These are phyloP conservation scores for Heimioporus retisporus DNA, from an alignment of 1,284 basidiomycete genomes.

Conservation along the genomic window DNA sequence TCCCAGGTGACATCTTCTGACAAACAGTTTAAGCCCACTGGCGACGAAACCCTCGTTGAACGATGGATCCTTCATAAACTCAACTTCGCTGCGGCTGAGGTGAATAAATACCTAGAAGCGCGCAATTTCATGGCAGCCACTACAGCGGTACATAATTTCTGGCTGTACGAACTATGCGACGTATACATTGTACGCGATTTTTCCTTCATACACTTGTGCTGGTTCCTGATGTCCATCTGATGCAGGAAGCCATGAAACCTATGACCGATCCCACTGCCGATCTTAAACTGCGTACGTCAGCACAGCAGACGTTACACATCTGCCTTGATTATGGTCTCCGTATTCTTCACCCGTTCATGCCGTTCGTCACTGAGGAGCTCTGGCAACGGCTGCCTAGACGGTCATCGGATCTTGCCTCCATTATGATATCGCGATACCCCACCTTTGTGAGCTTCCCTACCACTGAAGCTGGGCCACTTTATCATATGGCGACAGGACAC, in stretches of 20 bases:
- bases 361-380: slow-evolving; percentile 98
- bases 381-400: slow-evolving; percentile 97
- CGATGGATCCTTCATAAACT: slow-evolving; percentile 97
- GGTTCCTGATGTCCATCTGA: slow-evolving; percentile 15
- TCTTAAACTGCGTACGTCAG: slow-evolving; percentile 74
- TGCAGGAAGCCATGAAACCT: slow-evolving; percentile 96
- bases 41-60: slow-evolving; percentile 93
- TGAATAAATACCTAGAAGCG: slow-evolving; percentile 82
- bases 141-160: slow-evolving; percentile 91
- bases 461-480: background rate
- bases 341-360: slow-evolving; percentile 98
- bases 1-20: slow-evolving; percentile 11
- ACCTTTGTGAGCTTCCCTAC: slow-evolving; percentile 65
- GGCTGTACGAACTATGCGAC: slow-evolving; percentile 99
- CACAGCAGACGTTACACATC: slow-evolving; percentile 97
- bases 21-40: slow-evolving; percentile 72
- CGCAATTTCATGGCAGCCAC: slow-evolving; percentile 97
- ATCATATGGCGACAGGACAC: slow-evolving; percentile 57
- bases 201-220: background rate
- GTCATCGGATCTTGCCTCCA: slow-evolving; percentile 84
- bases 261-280: slow-evolving; percentile 88
- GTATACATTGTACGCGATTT: slow-evolving; percentile 88
- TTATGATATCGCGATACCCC: slow-evolving; percentile 93
- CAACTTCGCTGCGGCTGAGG: slow-evolving; percentile 81
- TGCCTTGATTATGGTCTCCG: slow-evolving; percentile 93